Conservation (phyloP, 2,329 filamentous ascomycete species). For the Blumeria hordei region DNA sequence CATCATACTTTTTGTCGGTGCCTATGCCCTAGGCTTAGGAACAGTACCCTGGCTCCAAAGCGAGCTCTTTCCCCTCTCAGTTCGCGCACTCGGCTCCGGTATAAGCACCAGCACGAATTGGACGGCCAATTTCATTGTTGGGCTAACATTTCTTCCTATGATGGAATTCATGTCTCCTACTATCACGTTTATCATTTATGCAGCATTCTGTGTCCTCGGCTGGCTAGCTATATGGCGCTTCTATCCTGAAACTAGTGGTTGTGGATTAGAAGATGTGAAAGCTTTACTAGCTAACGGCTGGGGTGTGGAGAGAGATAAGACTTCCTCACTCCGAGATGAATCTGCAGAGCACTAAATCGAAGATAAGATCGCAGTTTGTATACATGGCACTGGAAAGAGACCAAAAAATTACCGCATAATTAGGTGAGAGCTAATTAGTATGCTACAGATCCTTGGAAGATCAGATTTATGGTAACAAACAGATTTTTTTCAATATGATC, state of each 20-base stretch:
- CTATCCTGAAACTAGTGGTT: conserved; percentile 68
- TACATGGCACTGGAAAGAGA: too few species aligned
- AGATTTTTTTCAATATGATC: too few species aligned
- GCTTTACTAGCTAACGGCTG: background rate
- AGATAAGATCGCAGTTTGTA: too few species aligned
- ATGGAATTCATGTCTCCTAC: conserved; percentile 52
- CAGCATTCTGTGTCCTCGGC: conserved; percentile 39
- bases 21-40: conserved; percentile 69
- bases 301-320: too few species aligned
- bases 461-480: too few species aligned
- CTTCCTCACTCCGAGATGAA: too few species aligned
- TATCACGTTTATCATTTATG: conserved; percentile 67
- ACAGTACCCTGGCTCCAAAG: conserved; percentile 94
- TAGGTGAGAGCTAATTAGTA: too few species aligned
- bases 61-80: conserved; percentile 62
- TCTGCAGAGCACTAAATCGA: too few species aligned
- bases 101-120: conserved; percentile 66
- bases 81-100: conserved; percentile 48
- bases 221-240: conserved; percentile 46
- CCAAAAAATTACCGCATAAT: too few species aligned
- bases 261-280: conserved; percentile 51
- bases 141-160: conserved; percentile 68
- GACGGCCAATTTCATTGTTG: conserved; percentile 67
- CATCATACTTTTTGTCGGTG: conserved; percentile 62
- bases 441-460: too few species aligned